Evolutionary conservation across 2,329 filamentous ascomycete species (phyloP).

Genomic region (Paecilomyces sp.): DNA sequence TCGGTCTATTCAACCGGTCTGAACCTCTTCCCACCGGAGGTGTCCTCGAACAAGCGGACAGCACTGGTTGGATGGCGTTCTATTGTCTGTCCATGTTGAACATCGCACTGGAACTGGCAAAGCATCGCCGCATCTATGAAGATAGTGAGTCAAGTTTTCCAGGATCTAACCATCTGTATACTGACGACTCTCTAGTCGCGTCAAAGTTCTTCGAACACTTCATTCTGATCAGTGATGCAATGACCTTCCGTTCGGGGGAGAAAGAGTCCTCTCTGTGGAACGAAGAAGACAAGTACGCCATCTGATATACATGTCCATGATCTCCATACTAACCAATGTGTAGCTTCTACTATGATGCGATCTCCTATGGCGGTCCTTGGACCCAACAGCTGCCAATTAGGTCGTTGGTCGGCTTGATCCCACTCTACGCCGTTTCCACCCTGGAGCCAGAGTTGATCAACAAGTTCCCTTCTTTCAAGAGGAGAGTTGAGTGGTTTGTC

Average conservation of each 20-base stretch:
- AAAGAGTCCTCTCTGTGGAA: slow-evolving; percentile 87
- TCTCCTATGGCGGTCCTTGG: slow-evolving; percentile 91
- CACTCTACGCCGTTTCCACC: slow-evolving; percentile 84
- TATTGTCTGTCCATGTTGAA: slow-evolving; percentile 96
- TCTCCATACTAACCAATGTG: slow-evolving; percentile 8
- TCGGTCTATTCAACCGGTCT: slow-evolving; percentile 93
- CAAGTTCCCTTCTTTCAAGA: slow-evolving; percentile 86
- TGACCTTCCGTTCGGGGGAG: slow-evolving; percentile 72
- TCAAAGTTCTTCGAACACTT: slow-evolving; percentile 99
- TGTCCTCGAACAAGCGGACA: slow-evolving; percentile 91
- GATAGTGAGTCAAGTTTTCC: slow-evolving; percentile 46
- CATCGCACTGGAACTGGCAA: slow-evolving; percentile 88
- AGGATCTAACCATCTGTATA: neutral
- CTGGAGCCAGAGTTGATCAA: slow-evolving; percentile 91
- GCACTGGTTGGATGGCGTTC: slow-evolving; percentile 98
- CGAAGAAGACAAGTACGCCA: slow-evolving; percentile 63
- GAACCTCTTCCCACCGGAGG: slow-evolving; percentile 91
- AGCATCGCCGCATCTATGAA: slow-evolving; percentile 91
- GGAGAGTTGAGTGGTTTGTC: slow-evolving; percentile 88
- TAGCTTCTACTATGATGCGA: slow-evolving; percentile 95
- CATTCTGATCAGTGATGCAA: slow-evolving; percentile 94
- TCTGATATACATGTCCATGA: neutral
- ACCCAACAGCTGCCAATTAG: slow-evolving; percentile 86
- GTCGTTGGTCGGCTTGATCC: slow-evolving; percentile 88
- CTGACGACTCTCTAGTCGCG: slow-evolving; percentile 50